These are phyloP conservation scores for Aureobasidium sp. DNA, from an alignment of 2,329 filamentous ascomycete genomes.

Conservation along the genomic window DNA sequence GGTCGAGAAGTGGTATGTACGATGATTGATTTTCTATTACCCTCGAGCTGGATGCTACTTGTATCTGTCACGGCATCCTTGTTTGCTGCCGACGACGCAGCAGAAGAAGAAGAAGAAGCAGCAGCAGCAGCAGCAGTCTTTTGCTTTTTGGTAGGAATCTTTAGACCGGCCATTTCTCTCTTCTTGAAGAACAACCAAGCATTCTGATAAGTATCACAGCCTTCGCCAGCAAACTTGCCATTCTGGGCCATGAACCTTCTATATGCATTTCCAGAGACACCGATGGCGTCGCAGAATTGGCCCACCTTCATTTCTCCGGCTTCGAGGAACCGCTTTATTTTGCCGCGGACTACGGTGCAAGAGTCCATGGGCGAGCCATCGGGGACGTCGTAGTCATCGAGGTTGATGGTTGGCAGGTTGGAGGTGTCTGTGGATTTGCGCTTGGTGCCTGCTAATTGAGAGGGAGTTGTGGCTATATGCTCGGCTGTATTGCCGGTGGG, in stretches of 20 bases:
- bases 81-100: neutral
- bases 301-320: constrained; percentile 39
- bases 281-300: constrained; percentile 37
- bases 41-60: constrained; percentile 16
- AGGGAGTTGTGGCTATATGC: neutral
- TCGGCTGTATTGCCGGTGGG: neutral
- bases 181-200: constrained; percentile 42
- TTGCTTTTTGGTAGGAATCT: constrained; percentile 29
- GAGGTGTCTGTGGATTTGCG: neutral
- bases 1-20: neutral
- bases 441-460: constrained; percentile 9
- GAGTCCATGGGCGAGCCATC: constrained; percentile 4
- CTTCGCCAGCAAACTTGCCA: constrained; percentile 31
- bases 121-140: constrained; percentile 31
- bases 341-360: constrained; percentile 20
- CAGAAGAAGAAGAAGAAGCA: neutral
- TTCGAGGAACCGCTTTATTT: constrained; percentile 38
- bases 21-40: neutral
- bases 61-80: constrained; percentile 13
- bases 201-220: constrained; percentile 24
- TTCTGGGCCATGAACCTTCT: constrained; percentile 43
- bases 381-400: constrained; percentile 9
- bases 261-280: constrained; percentile 32
- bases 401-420: neutral
- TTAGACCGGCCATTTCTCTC: constrained; percentile 43